These are phyloP conservation scores for Ophioceras dolichostomum DNA, from an alignment of 2,329 filamentous ascomycete genomes.

Conservation along the genomic window DNA sequence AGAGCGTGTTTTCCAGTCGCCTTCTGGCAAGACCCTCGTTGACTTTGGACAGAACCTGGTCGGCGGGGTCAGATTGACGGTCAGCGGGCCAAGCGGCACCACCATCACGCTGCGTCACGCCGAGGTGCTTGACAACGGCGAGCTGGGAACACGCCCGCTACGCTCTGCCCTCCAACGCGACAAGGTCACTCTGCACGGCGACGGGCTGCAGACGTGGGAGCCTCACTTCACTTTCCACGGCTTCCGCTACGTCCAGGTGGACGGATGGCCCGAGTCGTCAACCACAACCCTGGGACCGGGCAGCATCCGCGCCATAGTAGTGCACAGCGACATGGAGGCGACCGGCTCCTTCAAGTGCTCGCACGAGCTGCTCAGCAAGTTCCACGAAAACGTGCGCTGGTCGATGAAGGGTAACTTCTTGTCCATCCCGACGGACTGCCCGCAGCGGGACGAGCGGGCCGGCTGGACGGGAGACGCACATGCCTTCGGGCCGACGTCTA, in stretches of 20 bases:
- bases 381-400: constrained; percentile 43
- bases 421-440: constrained; percentile 44
- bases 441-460: constrained; percentile 40
- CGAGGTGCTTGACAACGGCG: constrained; percentile 39
- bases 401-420: constrained; percentile 47
- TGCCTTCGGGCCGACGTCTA: constrained; percentile 35
- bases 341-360: constrained; percentile 40
- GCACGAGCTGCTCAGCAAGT: constrained; percentile 34
- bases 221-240: constrained; percentile 40
- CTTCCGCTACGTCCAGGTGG: constrained; percentile 37
- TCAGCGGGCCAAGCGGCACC: constrained; percentile 17
- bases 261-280: constrained; percentile 22
- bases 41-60: constrained; percentile 50
- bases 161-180: constrained; percentile 29
- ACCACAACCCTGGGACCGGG: constrained; percentile 8
- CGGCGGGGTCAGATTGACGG: constrained; percentile 29
- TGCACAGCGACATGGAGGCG: constrained; percentile 39
- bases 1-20: constrained; percentile 16
- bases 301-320: constrained; percentile 16
- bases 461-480: constrained; percentile 41
- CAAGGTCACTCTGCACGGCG: constrained; percentile 17
- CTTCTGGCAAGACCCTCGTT: constrained; percentile 31
- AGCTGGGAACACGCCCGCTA: constrained; percentile 28
- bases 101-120: constrained; percentile 34
- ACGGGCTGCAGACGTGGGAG: constrained; percentile 19